These are phyloP conservation scores for Striga hermonthica DNA, from an alignment of 305 asterid genomes.

Conservation along the genomic window DNA sequence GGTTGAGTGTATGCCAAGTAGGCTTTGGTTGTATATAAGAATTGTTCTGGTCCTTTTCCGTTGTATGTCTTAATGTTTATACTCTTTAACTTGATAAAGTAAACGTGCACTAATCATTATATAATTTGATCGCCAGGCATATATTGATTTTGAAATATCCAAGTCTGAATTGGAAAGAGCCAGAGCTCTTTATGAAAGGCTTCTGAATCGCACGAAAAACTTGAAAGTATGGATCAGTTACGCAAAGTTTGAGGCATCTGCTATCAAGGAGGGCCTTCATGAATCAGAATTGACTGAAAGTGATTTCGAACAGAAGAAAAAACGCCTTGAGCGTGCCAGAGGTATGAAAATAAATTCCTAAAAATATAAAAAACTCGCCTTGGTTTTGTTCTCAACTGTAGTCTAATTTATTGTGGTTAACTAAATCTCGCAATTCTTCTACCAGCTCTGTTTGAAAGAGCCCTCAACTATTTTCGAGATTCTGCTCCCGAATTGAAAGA, in stretches of 20 bases:
- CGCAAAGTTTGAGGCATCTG: slow-evolving; percentile 90
- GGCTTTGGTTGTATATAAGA: background rate
- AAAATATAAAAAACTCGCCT: no score
- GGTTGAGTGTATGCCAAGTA: background rate
- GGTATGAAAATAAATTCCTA: slow-evolving; percentile 42
- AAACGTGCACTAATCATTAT: background rate
- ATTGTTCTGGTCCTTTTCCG: background rate
- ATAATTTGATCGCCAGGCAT: slow-evolving; percentile 51
- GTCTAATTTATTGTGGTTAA: background rate
- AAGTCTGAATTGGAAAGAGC: slow-evolving; percentile 73
- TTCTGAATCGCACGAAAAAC: slow-evolving; percentile 80
- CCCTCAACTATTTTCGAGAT: slow-evolving; percentile 64
- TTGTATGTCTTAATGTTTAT: slow-evolving; percentile 3
- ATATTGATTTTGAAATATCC: slow-evolving; percentile 88
- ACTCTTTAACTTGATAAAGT: slow-evolving; percentile 5
- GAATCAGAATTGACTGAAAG: slow-evolving; percentile 47
- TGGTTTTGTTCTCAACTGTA: background rate
- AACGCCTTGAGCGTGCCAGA: slow-evolving; percentile 71
- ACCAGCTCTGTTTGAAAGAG: slow-evolving; percentile 77
- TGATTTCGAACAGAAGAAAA: slow-evolving; percentile 46
- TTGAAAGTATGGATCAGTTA: slow-evolving; percentile 95
- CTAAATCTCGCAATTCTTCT: slow-evolving; percentile 16
- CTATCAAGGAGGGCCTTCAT: slow-evolving; percentile 43
- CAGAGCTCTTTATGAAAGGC: slow-evolving; percentile 85
- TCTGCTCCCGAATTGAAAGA: slow-evolving; percentile 85